Percentiles rank a stretch among this genome's conserved stretches.
phyloP scores from a whole-genome alignment of 2,329 filamentous ascomycete genomes.

The Lachnellula hyalina region DNA sequence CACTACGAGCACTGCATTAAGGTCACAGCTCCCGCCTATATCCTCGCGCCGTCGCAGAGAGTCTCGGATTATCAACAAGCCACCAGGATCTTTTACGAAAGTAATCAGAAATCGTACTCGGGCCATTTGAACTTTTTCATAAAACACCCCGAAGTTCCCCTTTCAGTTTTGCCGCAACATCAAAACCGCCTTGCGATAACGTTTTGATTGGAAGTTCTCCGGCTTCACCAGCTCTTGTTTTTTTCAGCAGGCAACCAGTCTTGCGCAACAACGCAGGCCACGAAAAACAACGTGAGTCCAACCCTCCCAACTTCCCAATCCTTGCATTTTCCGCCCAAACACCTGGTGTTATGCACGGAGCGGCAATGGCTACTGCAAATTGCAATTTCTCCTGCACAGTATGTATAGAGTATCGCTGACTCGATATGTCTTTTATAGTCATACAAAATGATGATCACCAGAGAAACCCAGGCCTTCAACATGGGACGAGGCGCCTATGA shows the following conservation, averaged over 20 bases:
- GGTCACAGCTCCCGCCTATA: conserved; percentile 22
- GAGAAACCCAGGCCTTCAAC: conserved; percentile 33
- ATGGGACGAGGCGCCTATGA: conserved; percentile 50
- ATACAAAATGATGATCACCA: conserved; percentile 25
- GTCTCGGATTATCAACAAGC: conserved; percentile 29
- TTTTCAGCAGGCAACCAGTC: conserved; percentile 10
- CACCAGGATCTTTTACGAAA: conserved; percentile 19
- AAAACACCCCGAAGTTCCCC: not conserved
- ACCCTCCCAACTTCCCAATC: not conserved
- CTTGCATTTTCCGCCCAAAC: conserved; percentile 4
- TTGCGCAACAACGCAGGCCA: conserved; percentile 10
- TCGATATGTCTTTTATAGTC: conserved; percentile 11
- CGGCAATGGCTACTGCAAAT: not conserved
- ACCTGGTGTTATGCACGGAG: not conserved
- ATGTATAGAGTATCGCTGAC: conserved; percentile 10
- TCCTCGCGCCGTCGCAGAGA: conserved; percentile 26
- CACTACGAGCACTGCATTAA: conserved; percentile 18
- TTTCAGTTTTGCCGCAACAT: not conserved
- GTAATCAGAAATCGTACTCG: conserved; percentile 13
- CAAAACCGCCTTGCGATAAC: not conserved
- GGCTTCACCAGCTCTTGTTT: conserved; percentile 9
- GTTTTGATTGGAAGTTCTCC: conserved; percentile 4
- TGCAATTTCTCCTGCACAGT: not conserved
- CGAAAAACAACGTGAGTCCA: conserved; percentile 22
- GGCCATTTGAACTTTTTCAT: conserved; percentile 1